These are phyloP conservation scores for Stachybotrys elegans DNA, from an alignment of 2,329 filamentous ascomycete species.

Conservation along the genomic window DNA sequence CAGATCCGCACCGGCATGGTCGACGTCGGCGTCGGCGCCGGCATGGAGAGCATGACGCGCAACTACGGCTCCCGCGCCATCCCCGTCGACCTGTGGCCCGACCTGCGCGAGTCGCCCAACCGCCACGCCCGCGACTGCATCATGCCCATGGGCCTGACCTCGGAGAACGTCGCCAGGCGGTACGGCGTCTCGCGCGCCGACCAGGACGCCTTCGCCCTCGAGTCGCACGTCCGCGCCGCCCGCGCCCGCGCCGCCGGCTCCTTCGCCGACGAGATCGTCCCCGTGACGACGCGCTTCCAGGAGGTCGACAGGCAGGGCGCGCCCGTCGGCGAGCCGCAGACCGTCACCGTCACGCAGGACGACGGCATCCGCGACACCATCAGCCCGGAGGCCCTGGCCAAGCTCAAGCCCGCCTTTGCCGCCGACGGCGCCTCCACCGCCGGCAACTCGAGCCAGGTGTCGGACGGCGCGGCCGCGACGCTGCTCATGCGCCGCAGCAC, in stretches of 20 bases:
- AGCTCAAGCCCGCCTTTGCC: constrained; percentile 80
- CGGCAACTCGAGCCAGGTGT: constrained; percentile 79
- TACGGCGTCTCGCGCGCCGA: constrained; percentile 68
- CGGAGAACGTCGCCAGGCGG: constrained; percentile 76
- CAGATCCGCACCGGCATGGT: constrained; percentile 70
- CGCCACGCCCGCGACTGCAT: constrained; percentile 78
- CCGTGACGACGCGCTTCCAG: constrained; percentile 64
- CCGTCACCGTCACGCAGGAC: constrained; percentile 65
- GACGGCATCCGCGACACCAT: constrained; percentile 72
- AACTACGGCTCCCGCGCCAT: constrained; percentile 82
- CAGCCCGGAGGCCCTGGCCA: constrained; percentile 63
- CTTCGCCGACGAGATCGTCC: constrained; percentile 74
- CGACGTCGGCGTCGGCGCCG: constrained; percentile 70
- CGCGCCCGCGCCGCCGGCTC: constrained; percentile 60
- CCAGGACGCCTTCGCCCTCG: constrained; percentile 75
- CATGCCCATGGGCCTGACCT: constrained; percentile 92
- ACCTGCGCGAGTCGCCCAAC: constrained; percentile 54
- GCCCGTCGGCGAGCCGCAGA: constrained; percentile 46
- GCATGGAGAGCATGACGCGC: constrained; percentile 92
- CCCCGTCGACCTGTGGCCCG: constrained; percentile 71
- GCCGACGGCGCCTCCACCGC: constrained; percentile 71
- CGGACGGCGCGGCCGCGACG: constrained; percentile 78
- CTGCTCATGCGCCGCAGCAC: constrained; percentile 75
- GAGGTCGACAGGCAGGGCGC: constrained; percentile 55
- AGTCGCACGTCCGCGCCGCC: constrained; percentile 67